Conservation (phyloP, 352 stramenopile genomes). For the Phytopythium cucurbitacearum region DNA sequence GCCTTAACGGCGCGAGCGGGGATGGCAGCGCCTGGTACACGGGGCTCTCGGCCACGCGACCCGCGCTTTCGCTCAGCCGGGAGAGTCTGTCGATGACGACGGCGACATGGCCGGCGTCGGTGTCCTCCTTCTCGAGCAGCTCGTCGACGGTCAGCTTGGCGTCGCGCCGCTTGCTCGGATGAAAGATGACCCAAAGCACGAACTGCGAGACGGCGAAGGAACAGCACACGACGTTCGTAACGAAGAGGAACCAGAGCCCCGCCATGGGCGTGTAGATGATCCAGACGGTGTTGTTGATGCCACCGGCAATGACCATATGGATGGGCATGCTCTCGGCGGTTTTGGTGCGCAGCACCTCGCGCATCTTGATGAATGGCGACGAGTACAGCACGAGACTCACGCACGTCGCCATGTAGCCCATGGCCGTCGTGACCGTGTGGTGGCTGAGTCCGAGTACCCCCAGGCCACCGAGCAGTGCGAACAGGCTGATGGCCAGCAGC, state of each 20-base stretch:
- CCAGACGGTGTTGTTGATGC: conserved; percentile 55
- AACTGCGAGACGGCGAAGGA: conserved; percentile 28
- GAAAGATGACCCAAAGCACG: conserved; percentile 39
- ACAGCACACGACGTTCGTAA: conserved; percentile 39
- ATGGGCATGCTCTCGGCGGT: conserved; percentile 48
- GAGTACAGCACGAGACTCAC: conserved; percentile 50
- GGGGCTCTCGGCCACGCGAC: conserved; percentile 10
- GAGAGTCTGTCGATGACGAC: conserved; percentile 15
- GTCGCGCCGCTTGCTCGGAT: conserved; percentile 36
- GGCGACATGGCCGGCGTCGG: conserved; percentile 8
- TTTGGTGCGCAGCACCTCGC: conserved; percentile 38
- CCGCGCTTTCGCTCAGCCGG: neutral
- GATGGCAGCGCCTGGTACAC: conserved; percentile 24
- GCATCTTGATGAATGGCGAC: conserved; percentile 52
- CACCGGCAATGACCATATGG: conserved; percentile 46
- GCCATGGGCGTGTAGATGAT: conserved; percentile 39
- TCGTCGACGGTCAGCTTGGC: conserved; percentile 14
- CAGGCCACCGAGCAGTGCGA: conserved; percentile 26
- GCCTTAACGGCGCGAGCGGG: conserved; percentile 13
- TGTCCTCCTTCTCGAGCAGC: conserved; percentile 20
- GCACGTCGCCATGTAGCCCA: conserved; percentile 29
- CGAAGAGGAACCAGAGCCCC: conserved; percentile 47
- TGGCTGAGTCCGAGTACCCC: conserved; percentile 23
- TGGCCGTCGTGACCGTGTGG: conserved; percentile 23
- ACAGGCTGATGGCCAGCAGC: conserved; percentile 28